phyloP scores from a whole-genome alignment of 1,139 yeast species.

The Geotrichum carabidarum region DNA sequence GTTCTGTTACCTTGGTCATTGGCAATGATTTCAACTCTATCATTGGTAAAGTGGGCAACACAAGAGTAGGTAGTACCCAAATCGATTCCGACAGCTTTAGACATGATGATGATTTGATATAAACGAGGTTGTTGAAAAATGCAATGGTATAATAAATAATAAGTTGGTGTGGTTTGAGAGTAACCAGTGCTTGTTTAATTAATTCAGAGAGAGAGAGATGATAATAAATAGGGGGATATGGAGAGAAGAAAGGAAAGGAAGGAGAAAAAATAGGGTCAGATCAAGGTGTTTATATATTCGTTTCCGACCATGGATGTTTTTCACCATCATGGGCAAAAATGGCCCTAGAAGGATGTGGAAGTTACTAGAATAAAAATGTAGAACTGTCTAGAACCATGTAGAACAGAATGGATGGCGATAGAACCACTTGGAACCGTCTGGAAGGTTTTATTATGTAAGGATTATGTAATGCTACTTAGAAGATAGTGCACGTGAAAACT shows the following conservation, averaged over 20 bases:
- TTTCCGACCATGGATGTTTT: not conserved
- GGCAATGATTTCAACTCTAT: constrained; percentile 90
- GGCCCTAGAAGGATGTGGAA: constrained; percentile 5
- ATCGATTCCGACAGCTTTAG: constrained; percentile 61
- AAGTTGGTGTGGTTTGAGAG: not conserved
- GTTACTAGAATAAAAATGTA: not conserved
- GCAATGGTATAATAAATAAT: not conserved
- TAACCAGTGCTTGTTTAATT: not conserved
- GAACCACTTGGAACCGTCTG: not conserved
- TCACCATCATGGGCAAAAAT: no score
- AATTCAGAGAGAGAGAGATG: not conserved
- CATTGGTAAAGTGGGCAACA: constrained; percentile 92
- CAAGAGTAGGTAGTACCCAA: constrained; percentile 98
- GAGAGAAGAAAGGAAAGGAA: not conserved
- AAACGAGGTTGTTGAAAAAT: not conserved
- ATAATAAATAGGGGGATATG: not conserved
- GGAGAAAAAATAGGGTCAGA: not conserved
- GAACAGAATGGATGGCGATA: not conserved
- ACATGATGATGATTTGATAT: constrained; percentile 25
- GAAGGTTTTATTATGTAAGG: not conserved
- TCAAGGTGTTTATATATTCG: not conserved
- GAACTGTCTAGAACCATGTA: not conserved
- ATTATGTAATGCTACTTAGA: no score
- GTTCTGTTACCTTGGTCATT: constrained; percentile 98
- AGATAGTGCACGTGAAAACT: no score